Evolutionary conservation across 2,329 filamentous ascomycete genomes (phyloP), one percentile per base, ranked within the genome.

Genomic region (Anthostomella pinea): DNA sequence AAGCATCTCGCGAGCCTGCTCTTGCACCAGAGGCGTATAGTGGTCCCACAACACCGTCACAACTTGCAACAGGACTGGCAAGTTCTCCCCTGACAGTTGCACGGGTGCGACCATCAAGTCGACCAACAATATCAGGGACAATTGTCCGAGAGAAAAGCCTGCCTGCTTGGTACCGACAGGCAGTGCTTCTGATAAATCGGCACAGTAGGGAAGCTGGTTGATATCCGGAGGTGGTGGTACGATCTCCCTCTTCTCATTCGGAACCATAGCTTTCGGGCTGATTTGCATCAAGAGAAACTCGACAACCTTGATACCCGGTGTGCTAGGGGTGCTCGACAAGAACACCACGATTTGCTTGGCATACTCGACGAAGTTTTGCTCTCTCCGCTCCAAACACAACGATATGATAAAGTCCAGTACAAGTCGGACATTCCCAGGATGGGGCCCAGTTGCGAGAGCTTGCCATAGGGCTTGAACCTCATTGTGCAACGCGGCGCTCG

Each of bases 271-370:
- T 60, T 93, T 94, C 1, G 94, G 91, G 0, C 81, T 87, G 45
- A 98, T 89, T 48, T 96, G 89, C 64, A 94, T 75, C 18, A 97
- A 69, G 36, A 98, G 73, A 51, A 96, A 96, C 48, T 98, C 93
- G 8, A 98, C 83, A 3, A 98, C 90, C 55, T 95, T 94, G 30
- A 87, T 83, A 1, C 90, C 90, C 2, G 90, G 58, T 65, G 85
- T 56, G 77, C 69, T 76, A 45, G 70, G 73, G 1, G 75, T 95
- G 48, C 87, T 93, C 0, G 93, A 94, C 5, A 98, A 64, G 59
- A 96, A 97, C 1, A 98, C 94, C 11, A 97, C 89, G 34, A 98
- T 93, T 62, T 98, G 93, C 67, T 97, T 98, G 5, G 91, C 91
- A 57, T 94, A 95, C 52, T 96, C 88, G 37, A 98, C 91, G 61